A percentile compares a stretch with the other conserved stretches of the same genome.
These are phyloP conservation scores for Xerocomus brunneocitrinus DNA, from an alignment of 768 basidiomycete genomes.

Conservation along the genomic window DNA sequence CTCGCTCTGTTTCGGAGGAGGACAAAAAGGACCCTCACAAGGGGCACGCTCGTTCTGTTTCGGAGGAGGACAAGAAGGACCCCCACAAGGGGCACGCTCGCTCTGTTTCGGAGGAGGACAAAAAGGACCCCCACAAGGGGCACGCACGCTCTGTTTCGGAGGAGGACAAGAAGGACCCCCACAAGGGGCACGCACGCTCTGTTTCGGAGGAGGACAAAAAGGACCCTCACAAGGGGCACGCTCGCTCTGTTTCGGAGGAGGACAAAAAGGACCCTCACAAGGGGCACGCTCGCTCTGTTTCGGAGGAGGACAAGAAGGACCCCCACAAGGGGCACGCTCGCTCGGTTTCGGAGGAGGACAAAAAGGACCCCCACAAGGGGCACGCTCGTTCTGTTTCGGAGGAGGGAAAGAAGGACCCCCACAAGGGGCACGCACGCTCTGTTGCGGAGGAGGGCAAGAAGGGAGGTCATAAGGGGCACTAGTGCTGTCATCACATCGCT, in stretches of 20 bases:
- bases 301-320: background rate
- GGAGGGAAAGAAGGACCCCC: background rate
- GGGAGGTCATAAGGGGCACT: background rate
- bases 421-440: background rate
- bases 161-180: too few species aligned
- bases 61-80: background rate
- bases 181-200: background rate
- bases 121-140: background rate
- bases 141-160: too few species aligned
- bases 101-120: background rate
- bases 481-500: background rate
- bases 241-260: background rate
- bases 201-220: background rate
- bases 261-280: background rate
- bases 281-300: background rate
- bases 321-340: background rate
- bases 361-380: background rate
- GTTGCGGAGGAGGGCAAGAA: too few species aligned
- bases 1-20: background rate
- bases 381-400: background rate
- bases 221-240: background rate
- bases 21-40: background rate
- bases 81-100: background rate
- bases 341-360: background rate
- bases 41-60: background rate